These are phyloP conservation scores for Stemphylium vesicarium DNA, from an alignment of 2,329 filamentous ascomycete genomes.

Conservation along the genomic window DNA sequence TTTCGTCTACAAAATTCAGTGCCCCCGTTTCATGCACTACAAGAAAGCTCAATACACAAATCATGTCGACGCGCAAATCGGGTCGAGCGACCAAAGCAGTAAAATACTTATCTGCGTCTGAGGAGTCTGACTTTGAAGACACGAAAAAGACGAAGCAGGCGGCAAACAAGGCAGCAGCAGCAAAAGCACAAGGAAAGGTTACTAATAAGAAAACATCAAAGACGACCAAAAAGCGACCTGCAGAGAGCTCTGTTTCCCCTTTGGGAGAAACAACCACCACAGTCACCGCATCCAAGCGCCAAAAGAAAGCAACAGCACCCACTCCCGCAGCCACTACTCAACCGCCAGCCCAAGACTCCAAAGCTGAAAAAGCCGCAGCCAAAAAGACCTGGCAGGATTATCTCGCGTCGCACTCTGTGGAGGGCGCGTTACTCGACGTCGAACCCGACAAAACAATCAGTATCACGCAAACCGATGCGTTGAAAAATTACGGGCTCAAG, in stretches of 20 bases:
- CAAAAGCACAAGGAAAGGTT: not conserved
- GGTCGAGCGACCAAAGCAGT: constrained; percentile 20
- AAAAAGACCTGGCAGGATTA: constrained; percentile 14
- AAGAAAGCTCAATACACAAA: too few relatives aligned
- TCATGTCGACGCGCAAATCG: constrained; percentile 22
- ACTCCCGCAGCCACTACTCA: not conserved
- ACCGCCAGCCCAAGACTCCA: constrained; percentile 1
- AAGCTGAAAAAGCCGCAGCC: constrained; percentile 4
- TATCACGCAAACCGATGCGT: constrained; percentile 22
- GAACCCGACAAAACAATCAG: constrained; percentile 9
- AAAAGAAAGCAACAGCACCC: not conserved
- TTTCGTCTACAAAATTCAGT: too few relatives aligned
- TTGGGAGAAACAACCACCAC: not conserved
- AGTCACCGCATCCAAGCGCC: constrained; percentile 11
- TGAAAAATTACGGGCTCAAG: constrained; percentile 22
- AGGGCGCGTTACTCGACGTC: constrained; percentile 2
- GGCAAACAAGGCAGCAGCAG: too few relatives aligned
- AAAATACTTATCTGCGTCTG: constrained; percentile 21
- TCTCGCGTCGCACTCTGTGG: not conserved
- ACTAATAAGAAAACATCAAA: constrained; percentile 3
- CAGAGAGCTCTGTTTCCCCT: not conserved
- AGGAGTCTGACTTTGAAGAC: constrained; percentile 18
- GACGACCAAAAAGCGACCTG: not conserved
- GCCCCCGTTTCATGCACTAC: too few relatives aligned
- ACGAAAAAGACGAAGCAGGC: constrained; percentile 6